Evolutionary conservation across 331 rosid species (phyloP), one percentile per base, ranked within the genome.

Genomic region (Prunus yedoensis): DNA sequence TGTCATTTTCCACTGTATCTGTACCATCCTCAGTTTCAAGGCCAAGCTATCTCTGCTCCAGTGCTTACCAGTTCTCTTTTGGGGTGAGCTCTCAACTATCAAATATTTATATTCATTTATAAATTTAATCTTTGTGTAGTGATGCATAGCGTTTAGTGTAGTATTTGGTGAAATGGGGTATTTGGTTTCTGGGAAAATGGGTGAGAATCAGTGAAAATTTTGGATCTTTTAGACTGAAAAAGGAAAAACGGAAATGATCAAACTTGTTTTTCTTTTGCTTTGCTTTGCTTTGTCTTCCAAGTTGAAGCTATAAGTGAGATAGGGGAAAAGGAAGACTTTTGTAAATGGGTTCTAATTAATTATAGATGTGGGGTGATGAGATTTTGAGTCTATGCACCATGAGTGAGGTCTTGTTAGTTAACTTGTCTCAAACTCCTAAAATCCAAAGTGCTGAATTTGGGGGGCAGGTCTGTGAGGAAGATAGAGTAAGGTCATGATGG

Each of bases 1-100:
- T 70, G 74, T 78, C 88, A 20, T 52, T 77, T 77, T 77, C 83
- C 69, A 64, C 85, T 80, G 43, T 83, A 64, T 68, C 77, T 1
- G 15, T 76, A 10, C 41, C 84, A 69, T 76, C 70, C n/a, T 52
- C 88, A 52, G 66, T 67, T 47, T 27, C 87, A 17, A 77, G 59
- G 70, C 77, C 82, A 18, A 50, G 64, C 57, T 58, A 62, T 73
- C 70, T 71, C 81, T 84, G 57, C 79, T 77, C 85, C 12, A 59
- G 53, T 80, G 43, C 61, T 70, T 59, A 18, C 82, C 74, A 77
- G 50, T 23, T 79, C 68, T 68, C 73, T 50, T 46, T 41, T 59
- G 70, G 71, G 62, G 95, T 89, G 17, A 76, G 90, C 77, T 56
- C 46, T 64, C 52, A 10, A 18, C 53, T 38, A 25, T 17, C 70